Evolutionary conservation across 352 stramenopile species (phyloP).

Genomic region (Pythium vanterpoolii): DNA sequence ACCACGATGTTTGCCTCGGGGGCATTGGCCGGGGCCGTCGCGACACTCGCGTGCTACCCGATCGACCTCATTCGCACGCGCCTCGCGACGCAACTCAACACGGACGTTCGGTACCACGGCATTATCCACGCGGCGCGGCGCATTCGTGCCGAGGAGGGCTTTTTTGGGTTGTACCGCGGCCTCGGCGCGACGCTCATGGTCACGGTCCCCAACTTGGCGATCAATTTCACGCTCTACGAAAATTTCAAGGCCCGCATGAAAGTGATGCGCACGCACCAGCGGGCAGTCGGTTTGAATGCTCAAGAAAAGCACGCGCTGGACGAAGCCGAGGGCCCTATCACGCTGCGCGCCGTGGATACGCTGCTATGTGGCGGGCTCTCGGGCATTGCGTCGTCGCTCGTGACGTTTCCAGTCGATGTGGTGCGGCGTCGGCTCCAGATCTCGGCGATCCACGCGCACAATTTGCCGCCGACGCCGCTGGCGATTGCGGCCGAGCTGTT

Average conservation of each 20-base stretch:
- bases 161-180: conserved; percentile 92
- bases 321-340: conserved; percentile 19
- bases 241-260: conserved; percentile 89
- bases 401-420: conserved; percentile 96
- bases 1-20: conserved; percentile 77
- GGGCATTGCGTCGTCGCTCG: conserved; percentile 88
- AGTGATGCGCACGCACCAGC: conserved; percentile 60
- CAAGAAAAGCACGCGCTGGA: no score
- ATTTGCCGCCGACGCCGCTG: conserved; percentile 63
- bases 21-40: conserved; percentile 62
- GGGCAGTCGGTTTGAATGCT: conserved; percentile 22
- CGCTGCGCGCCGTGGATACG: conserved; percentile 76
- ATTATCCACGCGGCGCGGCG: conserved; percentile 93
- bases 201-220: conserved; percentile 94
- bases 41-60: conserved; percentile 93
- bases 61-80: conserved; percentile 95
- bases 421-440: conserved; percentile 94
- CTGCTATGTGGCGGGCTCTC: conserved; percentile 89
- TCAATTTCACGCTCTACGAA: conserved; percentile 96
- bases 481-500: conserved; percentile 78
- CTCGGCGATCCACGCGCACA: conserved; percentile 81
- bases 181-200: conserved; percentile 93
- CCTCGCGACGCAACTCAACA: conserved; percentile 91
- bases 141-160: conserved; percentile 87
- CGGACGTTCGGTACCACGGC: conserved; percentile 85